Evolutionary conservation across 352 stramenopile genomes (phyloP).

Genomic region (Pythium aquatile): DNA sequence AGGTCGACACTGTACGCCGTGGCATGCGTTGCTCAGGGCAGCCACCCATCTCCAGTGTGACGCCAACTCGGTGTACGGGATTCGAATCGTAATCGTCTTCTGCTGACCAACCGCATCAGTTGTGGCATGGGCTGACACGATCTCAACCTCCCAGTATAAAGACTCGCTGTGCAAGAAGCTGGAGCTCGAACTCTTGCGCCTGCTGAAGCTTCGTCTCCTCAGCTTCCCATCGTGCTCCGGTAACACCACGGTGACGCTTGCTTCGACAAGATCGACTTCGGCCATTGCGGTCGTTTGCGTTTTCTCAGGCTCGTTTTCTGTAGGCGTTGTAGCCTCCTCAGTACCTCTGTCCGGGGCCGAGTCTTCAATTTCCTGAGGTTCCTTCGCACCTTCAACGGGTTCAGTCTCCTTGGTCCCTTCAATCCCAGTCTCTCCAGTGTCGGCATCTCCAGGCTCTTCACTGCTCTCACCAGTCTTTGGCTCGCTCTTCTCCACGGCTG

Average conservation of each 20-base stretch:
- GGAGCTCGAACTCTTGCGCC: background rate
- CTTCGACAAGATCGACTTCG: background rate
- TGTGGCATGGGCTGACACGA: background rate
- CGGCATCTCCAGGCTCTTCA: background rate
- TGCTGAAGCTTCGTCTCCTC: background rate
- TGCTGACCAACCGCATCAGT: background rate
- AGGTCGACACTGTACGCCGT: conserved; percentile 38
- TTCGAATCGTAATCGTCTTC: conserved; percentile 32
- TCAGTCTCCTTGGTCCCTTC: background rate
- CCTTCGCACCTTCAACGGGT: background rate
- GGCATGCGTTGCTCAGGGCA: conserved; percentile 53
- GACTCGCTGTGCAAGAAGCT: conserved; percentile 3
- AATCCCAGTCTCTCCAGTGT: background rate
- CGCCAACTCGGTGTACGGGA: conserved; percentile 48
- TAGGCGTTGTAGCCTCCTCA: background rate
- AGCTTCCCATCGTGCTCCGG: background rate
- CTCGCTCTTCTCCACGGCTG: background rate
- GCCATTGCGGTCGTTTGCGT: background rate
- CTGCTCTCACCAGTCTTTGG: background rate
- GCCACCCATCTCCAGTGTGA: conserved; percentile 67
- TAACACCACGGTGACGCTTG: background rate
- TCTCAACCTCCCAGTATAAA: conserved; percentile 22
- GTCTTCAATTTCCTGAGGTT: background rate
- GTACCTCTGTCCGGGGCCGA: background rate
- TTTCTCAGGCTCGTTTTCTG: background rate